Evolutionary conservation across 768 basidiomycete genomes (phyloP), one percentile per base, ranked within the genome.

Genomic region (Rhodocollybia butyracea): DNA sequence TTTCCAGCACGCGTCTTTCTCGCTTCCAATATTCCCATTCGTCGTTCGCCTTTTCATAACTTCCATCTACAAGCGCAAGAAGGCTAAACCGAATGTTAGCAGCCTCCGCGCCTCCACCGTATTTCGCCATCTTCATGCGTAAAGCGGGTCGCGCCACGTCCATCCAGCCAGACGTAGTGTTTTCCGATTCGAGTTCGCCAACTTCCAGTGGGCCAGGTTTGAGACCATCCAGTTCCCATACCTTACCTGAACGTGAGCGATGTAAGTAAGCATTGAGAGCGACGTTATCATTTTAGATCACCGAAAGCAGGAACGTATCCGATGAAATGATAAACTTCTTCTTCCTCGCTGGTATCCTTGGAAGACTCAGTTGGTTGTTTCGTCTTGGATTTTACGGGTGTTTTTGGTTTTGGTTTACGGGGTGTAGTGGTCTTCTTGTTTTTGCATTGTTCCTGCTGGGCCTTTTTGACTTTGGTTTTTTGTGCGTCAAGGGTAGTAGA

Each of bases 211-310:
- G 83, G 0, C 81, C 84, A 1, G 78, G 73, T 56, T 82, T 83
- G 52, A 86, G 73, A 12, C 85, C 84, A 62, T 86, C 83, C 50
- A 87, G 76, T 65, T 87, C 84, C 84, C 84, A 87, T n/a, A 85
- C 83, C 59, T 84, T 83, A 7, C n/a, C n/a, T n/a, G n/a, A n/a
- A n/a, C n/a, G n/a, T n/a, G n/a, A n/a, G n/a, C n/a, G n/a, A n/a
- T n/a, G n/a, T n/a, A n/a, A n/a, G n/a, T n/a, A n/a, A n/a, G n/a
- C n/a, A n/a, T n/a, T n/a, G n/a, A n/a, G n/a, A n/a, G n/a, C n/a
- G n/a, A n/a, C n/a, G n/a, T n/a, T n/a, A n/a, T n/a, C n/a, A n/a
- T n/a, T n/a, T n/a, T n/a, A n/a, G n/a, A n/a, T n/a, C n/a, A n/a
- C 83, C 83, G 60, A 76, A 69, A 1, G 76, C 78, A 4, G 82